Percentiles rank a stretch among this genome's conserved stretches.
These are phyloP conservation scores for Adiantum capillusveneris DNA, from an alignment of 75 land plant genomes.

Conservation along the genomic window DNA sequence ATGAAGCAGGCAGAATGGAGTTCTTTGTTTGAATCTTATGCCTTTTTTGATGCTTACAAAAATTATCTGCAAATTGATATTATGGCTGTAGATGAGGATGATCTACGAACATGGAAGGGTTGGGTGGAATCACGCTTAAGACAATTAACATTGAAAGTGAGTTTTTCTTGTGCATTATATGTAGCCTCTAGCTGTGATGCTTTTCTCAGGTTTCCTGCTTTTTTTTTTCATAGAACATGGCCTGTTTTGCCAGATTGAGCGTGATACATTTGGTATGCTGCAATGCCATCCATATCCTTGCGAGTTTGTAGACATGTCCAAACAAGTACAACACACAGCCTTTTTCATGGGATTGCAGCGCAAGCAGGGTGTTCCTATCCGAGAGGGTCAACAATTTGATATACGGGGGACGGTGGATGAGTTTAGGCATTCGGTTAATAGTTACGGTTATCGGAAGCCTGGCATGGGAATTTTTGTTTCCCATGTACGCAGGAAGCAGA, in stretches of 20 bases:
- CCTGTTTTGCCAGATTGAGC: constrained; percentile 68
- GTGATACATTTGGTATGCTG: constrained; percentile 71
- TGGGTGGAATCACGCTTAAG: constrained; percentile 95
- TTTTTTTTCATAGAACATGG: no score
- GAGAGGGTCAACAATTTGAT: constrained; percentile 74
- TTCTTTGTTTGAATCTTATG: constrained; percentile 57
- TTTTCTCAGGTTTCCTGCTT: background rate
- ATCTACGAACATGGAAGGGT: constrained; percentile 84
- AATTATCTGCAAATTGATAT: constrained; percentile 87
- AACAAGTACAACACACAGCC: constrained; percentile 40
- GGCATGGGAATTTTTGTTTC: constrained; percentile 73
- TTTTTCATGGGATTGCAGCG: constrained; percentile 89
- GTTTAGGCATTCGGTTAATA: constrained; percentile 55
- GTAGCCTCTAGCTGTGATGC: background rate
- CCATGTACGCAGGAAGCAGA: constrained; percentile 53
- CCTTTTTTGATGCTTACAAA: constrained; percentile 88
- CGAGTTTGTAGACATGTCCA: constrained; percentile 64
- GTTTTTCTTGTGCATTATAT: constrained; percentile 6
- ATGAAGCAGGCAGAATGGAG: constrained; percentile 57
- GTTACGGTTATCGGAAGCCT: constrained; percentile 57
- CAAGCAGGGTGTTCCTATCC: constrained; percentile 53
- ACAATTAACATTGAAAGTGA: constrained; percentile 73
- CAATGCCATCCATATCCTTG: constrained; percentile 90
- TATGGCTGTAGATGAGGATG: constrained; percentile 63
- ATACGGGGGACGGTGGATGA: constrained; percentile 78